Percentiles rank a stretch among this genome's conserved stretches.
These are phyloP conservation scores for Amanita pallidorosea DNA, from an alignment of 768 basidiomycete genomes.

Conservation along the genomic window DNA sequence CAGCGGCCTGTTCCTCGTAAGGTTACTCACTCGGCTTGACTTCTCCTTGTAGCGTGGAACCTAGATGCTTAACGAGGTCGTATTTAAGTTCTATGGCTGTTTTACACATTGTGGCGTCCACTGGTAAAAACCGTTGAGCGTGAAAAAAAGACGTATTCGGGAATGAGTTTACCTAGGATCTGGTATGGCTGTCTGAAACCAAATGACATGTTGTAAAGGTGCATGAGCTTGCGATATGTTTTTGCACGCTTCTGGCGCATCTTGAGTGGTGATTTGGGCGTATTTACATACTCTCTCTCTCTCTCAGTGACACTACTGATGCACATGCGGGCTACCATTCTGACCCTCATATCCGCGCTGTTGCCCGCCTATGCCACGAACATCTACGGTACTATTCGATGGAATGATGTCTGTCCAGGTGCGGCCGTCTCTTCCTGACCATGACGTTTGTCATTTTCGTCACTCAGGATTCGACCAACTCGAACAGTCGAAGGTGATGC, in stretches of 20 bases:
- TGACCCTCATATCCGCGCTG: neutral
- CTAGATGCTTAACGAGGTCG: slow-evolving; percentile 68
- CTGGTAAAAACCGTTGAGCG: slow-evolving; percentile 25
- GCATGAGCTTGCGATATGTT: slow-evolving; percentile 90
- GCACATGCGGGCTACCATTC: neutral
- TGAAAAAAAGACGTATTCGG: slow-evolving; percentile 4
- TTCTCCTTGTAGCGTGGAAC: slow-evolving; percentile 71
- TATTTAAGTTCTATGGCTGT: slow-evolving; percentile 55
- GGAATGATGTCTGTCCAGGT: slow-evolving; percentile 68
- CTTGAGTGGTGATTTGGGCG: slow-evolving; percentile 10
- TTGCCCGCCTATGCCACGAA: slow-evolving; percentile 34
- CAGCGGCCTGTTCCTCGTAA: slow-evolving; percentile 10
- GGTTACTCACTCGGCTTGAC: slow-evolving; percentile 79
- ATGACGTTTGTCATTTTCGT: slow-evolving; percentile 1
- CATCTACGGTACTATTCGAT: slow-evolving; percentile 50
- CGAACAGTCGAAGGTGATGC: slow-evolving; percentile 44
- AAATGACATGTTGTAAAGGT: slow-evolving; percentile 76
- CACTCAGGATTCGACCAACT: slow-evolving; percentile 24
- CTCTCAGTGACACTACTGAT: neutral
- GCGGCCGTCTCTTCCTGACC: slow-evolving; percentile 10
- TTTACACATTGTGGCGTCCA: slow-evolving; percentile 80
- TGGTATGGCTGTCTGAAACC: slow-evolving; percentile 93
- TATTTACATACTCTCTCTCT: slow-evolving; percentile 8
- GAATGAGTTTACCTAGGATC: slow-evolving; percentile 58
- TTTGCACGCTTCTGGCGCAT: slow-evolving; percentile 98